Base-by-base conservation (phyloP, 176 grass and related monocot species). In the Lolium rigidum region DNA sequence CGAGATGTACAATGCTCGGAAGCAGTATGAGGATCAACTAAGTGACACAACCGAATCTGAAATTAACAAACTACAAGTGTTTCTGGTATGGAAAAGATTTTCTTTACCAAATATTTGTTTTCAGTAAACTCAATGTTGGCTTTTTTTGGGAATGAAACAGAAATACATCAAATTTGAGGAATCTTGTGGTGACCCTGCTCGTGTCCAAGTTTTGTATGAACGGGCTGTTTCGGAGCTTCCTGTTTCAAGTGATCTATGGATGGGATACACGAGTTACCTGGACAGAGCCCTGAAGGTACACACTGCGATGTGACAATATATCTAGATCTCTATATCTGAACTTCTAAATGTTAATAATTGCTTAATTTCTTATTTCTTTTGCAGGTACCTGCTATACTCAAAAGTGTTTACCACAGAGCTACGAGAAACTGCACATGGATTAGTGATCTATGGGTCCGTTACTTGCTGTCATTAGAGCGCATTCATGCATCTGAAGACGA, bases 341-440 rank as follows among this genome's bases (percentile, higher is more conserved):
- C 38, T 78, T 82, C 56, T 17, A 73, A 70, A 48, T 57, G 79
- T 5, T 48, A 84, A 79, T 52, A 69, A 31, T 38, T 83, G 21
- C 38, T 72, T 76, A 70, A 65, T 26, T 74, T 88, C 73, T 61
- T 47, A 25, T 73, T 79, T 91, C 43, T 84, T 46, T 89, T 76
- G 41, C 76, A 99, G 94, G 93, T 99, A 44, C 91, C 94, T 83
- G 80, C 86, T 77, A 41, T 96, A 84, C 41, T 94, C 2, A 99
- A 83, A 88, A 94, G 61, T 85, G 92, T 94, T 21, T 96, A 99
- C 73, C 86, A 87, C 35, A 99, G 93, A 90, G 97, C 92, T 9
- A 96, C 94, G n/a, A 91, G 88, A 84, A 99, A 99, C 48, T 99
- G 97, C 76, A 89, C 90, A n/a, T 99, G 97, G 97, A 83, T 99